Evolutionary conservation across 2,329 filamentous ascomycete species (phyloP), one percentile per base, ranked within the genome.

Genomic region (Claviceps sp.): DNA sequence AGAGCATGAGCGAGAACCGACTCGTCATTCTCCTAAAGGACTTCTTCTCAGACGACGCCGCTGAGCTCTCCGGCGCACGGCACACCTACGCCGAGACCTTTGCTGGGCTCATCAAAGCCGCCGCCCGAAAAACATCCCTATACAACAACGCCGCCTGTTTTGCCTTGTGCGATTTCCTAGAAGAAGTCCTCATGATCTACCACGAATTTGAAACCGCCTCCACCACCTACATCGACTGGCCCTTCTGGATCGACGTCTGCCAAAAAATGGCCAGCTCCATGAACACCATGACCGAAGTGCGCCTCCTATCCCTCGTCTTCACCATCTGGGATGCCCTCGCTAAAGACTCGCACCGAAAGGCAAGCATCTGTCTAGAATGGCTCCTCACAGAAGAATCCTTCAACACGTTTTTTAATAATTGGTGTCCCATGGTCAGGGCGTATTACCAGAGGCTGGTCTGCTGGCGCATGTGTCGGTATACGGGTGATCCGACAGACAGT

Each of bases 391-490:
- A 86, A 51, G 75, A 82, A 26, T 78, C 85, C 2, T 95, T 95
- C 64, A 81, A 86, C 62, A 81, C 79, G 55, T 82, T 88, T 55
- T 96, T 95, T 69, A 91, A 86, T 62, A 88, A 95, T 62, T 95
- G 90, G 89, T 95, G 88, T 62, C 88, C 90, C 0, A 95, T 95
- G 90, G 88, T 95, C 22, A 80, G 90, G 55, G 85, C 88, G 14
- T 96, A 95, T 66, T 96, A 85, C 64, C 93, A 95, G 78, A 86
- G 90, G 47, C 71, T 96, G 48, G 68, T 95, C 22, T 95, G 88
- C 67, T 96, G 90, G 90, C 81, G 89, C 54, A 73, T 96, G 47
- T 91, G 86, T 57, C 78, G 90, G 56, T 86, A 85, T 61, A 79
- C 82, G 50, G 87, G 84, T 50, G 86, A 84, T 16, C 78, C 76